phyloP scores from a whole-genome alignment of 2,329 filamentous ascomycete species.

The Fusarium buharicum region DNA sequence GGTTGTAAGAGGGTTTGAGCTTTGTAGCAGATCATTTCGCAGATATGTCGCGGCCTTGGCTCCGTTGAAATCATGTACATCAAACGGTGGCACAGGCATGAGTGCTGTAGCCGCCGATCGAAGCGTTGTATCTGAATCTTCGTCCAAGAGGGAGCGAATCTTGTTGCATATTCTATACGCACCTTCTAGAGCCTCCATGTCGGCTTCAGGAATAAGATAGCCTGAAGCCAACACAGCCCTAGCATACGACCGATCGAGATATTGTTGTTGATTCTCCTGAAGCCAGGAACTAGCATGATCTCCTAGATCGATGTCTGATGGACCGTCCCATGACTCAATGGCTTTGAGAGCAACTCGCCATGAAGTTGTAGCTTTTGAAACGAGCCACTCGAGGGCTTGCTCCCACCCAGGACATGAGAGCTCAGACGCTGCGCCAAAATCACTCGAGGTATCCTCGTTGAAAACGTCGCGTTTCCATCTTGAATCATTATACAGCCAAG shows the following conservation, averaged over 20 bases:
- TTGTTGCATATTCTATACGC: constrained; percentile 70
- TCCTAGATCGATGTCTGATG: constrained; percentile 74
- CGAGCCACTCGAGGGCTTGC: constrained; percentile 74
- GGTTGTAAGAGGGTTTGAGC: constrained; percentile 72
- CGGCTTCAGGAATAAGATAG: constrained; percentile 72
- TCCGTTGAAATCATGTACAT: constrained; percentile 33
- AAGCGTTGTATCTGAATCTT: constrained; percentile 65
- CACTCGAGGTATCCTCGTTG: constrained; percentile 3
- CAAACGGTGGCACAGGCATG: constrained; percentile 51
- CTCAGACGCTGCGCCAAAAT: constrained; percentile 47
- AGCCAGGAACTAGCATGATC: constrained; percentile 67
- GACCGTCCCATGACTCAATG: constrained; percentile 78
- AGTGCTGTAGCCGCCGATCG: constrained; percentile 60
- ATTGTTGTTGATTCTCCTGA: constrained; percentile 67
- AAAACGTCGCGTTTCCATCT: constrained; percentile 59
- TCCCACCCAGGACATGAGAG: constrained; percentile 72
- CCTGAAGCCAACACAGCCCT: constrained; percentile 74
- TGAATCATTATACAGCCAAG: constrained; percentile 75
- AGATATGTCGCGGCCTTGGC: constrained; percentile 47
- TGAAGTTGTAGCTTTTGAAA: constrained; percentile 65
- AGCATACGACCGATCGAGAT: constrained; percentile 72
- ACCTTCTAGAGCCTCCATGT: constrained; percentile 66
- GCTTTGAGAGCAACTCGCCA: constrained; percentile 72
- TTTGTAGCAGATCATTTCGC: constrained; percentile 62
- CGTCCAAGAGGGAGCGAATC: constrained; percentile 65